Percentiles rank a stretch among this genome's conserved stretches.
Evolutionary conservation across 352 stramenopile species (phyloP).

Genomic region (Hyaloperonospora brassicae): DNA sequence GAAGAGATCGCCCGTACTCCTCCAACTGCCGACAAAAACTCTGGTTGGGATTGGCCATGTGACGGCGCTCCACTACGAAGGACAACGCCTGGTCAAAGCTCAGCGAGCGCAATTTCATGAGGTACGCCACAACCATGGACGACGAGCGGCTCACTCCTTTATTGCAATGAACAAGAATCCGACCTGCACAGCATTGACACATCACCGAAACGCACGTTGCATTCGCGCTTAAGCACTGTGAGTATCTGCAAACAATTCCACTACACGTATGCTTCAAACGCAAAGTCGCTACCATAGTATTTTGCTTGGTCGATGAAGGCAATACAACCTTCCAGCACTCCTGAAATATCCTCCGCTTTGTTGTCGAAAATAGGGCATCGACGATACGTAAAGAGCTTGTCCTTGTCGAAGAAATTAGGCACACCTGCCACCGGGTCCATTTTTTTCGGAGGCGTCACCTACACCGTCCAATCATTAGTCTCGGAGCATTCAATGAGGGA

Average conservation of each 20-base stretch:
- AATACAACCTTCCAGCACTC: constrained; percentile 72
- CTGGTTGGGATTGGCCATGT: constrained; percentile 67
- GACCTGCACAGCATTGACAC: constrained; percentile 28
- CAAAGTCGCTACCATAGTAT: constrained; percentile 68
- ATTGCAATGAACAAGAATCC: constrained; percentile 89
- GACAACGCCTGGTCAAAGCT: constrained; percentile 55
- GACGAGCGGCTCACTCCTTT: constrained; percentile 86
- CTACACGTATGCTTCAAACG: background rate
- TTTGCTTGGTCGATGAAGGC: constrained; percentile 88
- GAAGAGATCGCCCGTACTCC: constrained; percentile 41
- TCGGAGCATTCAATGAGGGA: background rate
- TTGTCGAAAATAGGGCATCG: constrained; percentile 87
- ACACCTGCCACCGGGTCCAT: constrained; percentile 78
- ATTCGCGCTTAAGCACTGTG: constrained; percentile 32
- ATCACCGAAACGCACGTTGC: constrained; percentile 12
- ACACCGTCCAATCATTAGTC: constrained; percentile 5
- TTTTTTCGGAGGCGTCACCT: constrained; percentile 74
- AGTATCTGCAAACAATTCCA: constrained; percentile 11
- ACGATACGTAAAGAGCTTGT: constrained; percentile 67
- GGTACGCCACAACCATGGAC: constrained; percentile 86
- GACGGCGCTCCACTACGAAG: constrained; percentile 44
- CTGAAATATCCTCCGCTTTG: constrained; percentile 82
- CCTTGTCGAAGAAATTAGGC: constrained; percentile 89
- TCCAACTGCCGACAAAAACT: constrained; percentile 61
- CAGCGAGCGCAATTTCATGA: constrained; percentile 81